Base-by-base conservation (phyloP, 2,329 filamentous ascomycete genomes). In the Magnaporthiopsis rhizophila region DNA sequence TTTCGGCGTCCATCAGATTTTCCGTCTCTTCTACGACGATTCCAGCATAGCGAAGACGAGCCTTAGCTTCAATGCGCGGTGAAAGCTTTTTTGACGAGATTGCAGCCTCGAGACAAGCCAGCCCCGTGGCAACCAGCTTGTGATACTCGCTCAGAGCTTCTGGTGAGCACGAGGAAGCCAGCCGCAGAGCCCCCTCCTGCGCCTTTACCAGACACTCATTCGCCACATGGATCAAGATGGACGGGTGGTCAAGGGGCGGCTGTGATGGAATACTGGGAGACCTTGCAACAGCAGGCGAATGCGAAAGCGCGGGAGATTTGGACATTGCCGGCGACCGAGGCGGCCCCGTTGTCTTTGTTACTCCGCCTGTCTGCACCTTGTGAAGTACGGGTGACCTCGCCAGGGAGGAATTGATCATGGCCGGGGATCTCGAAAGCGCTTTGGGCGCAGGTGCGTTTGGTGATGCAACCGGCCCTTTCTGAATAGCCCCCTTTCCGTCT, bases 201-300 rank as follows among this genome's bases (percentile, higher is more conserved):
- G 90, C 90, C 63, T 86, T 87, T 32, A 78, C 77, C 63, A 93
- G 85, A 69, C 90, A 92, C 68, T 94, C 89, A 69, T 94, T 89
- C 2, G 89, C 89, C 18, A 92, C 80, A n/a, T 83, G 84, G 9
- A 91, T 79, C 65, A 93, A 79, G 11, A 92, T 77, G 2, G 86
- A 78, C 3, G 84, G 77, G 0, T 81, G 82, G 64, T 86, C 83
- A 11, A 80, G 72, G 4, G 76, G 72, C 9, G 75, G 71, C 67
- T 78, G 78, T 6, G 76, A 72, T 0, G 76, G 74, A 3, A 76
- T 71, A 8, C 77, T 77, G 2, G 80, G 73, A 26, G 73, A 76
- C 56, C 69, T 72, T 26, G 69, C 18, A 72, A 78, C 62, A 65
- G 45, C 61, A 36, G 61, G 61, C 15, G 61, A 62, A 24, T 62